Evolutionary conservation across 345 rosid species (phyloP).

Genomic region (Gossypium sturtianum): DNA sequence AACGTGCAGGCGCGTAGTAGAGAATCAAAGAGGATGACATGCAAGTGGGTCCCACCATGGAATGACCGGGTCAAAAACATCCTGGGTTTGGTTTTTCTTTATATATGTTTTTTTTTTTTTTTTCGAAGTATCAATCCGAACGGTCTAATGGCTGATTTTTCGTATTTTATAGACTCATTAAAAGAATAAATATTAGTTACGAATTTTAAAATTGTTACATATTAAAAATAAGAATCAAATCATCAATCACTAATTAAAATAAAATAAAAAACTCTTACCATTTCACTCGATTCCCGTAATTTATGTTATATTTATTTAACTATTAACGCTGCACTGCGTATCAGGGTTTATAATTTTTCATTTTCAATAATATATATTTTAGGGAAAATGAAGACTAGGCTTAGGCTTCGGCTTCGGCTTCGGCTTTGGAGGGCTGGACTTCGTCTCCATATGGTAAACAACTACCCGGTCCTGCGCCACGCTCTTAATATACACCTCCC

Average conservation of each 20-base stretch:
- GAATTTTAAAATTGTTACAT: too few species aligned
- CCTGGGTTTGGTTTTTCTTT: too few species aligned
- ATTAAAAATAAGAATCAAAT: fast-evolving
- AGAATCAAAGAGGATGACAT: not conserved
- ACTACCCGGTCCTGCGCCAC: not conserved
- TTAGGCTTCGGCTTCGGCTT: not conserved
- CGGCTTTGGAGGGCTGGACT: not conserved
- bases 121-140: too few species aligned
- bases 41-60: not conserved
- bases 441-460: not conserved
- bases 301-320: too few species aligned
- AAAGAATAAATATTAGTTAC: fast-evolving
- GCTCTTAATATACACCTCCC: not conserved
- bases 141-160: too few species aligned
- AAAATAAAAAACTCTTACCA: fast-evolving
- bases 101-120: too few species aligned
- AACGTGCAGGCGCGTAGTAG: slow-evolving; percentile 21
- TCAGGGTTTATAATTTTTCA: not conserved
- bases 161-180: fast-evolving
- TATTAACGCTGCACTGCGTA: too few species aligned
- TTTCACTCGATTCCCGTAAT: too few species aligned
- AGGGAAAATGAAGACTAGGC: not conserved
- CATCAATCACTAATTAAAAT: fast-evolving
- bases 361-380: not conserved
- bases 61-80: slow-evolving; percentile 9